These are phyloP conservation scores for Yamadazyma scolyti DNA, from an alignment of 805 yeast species.

Conservation along the genomic window DNA sequence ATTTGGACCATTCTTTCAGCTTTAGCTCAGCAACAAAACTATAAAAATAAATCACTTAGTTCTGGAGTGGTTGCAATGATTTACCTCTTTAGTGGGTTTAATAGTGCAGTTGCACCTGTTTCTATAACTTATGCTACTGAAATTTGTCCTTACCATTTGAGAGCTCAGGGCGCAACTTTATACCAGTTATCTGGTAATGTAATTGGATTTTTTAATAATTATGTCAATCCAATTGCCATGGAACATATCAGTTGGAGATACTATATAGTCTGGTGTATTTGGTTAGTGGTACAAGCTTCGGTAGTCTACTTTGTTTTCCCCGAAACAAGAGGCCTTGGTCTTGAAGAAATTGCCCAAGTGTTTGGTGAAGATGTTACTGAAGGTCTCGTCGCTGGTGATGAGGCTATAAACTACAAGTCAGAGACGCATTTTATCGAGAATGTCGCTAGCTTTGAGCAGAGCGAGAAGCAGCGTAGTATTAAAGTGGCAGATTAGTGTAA, in stretches of 20 bases:
- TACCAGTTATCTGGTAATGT: conserved; percentile 14
- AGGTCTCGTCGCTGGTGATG: conserved; percentile 6
- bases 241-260: conserved; percentile 31
- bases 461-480: not conserved
- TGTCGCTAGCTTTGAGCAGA: not conserved
- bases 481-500: too few species aligned
- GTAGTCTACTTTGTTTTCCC: conserved; percentile 31
- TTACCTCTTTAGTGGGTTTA: conserved; percentile 21
- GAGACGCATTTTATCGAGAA: too few species aligned
- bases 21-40: conserved; percentile 37
- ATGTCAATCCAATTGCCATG: conserved; percentile 24
- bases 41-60: conserved; percentile 36
- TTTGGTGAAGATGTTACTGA: conserved; percentile 31
- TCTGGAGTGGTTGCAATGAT: conserved; percentile 50
- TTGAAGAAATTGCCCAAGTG: conserved; percentile 41
- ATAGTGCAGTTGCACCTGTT: conserved; percentile 21
- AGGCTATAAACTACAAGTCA: conserved; percentile 3
- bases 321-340: conserved; percentile 40
- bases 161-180: conserved; percentile 30
- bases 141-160: conserved; percentile 27
- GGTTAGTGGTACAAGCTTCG: conserved; percentile 16
- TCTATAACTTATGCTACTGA: conserved; percentile 29
- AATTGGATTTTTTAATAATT: conserved; percentile 15
- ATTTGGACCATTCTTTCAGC: conserved; percentile 38
- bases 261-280: conserved; percentile 29